These are phyloP conservation scores for Physcia stellaris DNA, from an alignment of 495 filamentous ascomycete genomes.

Conservation along the genomic window DNA sequence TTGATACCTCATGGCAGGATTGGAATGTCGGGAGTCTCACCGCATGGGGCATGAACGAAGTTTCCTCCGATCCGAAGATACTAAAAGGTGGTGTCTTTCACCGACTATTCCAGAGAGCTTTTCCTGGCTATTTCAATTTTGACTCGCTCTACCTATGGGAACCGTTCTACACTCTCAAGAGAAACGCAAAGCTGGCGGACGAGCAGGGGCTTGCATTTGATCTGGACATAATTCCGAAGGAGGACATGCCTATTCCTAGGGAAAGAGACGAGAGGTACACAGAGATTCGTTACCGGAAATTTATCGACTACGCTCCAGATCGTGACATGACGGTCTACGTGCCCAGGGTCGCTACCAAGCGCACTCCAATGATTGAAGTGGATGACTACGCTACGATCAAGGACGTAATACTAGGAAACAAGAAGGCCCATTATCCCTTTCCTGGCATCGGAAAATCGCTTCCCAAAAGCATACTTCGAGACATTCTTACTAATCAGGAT, in stretches of 20 bases:
- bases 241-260: no score
- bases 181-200: conserved; percentile 16
- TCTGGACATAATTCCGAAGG: no score
- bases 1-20: not conserved
- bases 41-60: conserved; percentile 17
- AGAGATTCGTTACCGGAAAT: no score
- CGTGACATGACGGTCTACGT: no score
- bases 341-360: no score
- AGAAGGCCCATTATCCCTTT: not conserved
- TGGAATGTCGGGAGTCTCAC: conserved; percentile 9
- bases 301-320: no score
- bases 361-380: no score
- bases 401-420: not conserved
- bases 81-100: conserved; percentile 17
- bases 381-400: not conserved
- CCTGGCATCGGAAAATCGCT: not conserved
- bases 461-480: not conserved
- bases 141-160: conserved; percentile 19
- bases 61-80: conserved; percentile 13
- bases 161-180: conserved; percentile 18
- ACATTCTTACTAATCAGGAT: no score
- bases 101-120: conserved; percentile 16
- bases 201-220: no score
- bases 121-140: conserved; percentile 19
- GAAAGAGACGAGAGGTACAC: no score